Percentiles rank a stretch among this genome's conserved stretches.
Evolutionary conservation across 345 rosid species (phyloP).

Genomic region (Pistacia integerrima): DNA sequence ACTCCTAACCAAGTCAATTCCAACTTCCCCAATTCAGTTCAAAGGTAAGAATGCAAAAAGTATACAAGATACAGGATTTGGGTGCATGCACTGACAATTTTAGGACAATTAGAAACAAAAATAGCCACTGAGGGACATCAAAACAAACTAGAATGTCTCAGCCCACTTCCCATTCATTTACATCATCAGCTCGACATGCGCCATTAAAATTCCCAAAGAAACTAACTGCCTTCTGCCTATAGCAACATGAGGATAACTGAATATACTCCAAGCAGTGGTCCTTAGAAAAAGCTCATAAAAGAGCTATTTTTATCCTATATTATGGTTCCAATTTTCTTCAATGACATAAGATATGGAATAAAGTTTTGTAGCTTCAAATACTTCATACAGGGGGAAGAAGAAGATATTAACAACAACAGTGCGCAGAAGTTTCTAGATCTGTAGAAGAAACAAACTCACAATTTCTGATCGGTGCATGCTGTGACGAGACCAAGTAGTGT

Average conservation of each 20-base stretch:
- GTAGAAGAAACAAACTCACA: constrained; percentile 48
- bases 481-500: constrained; percentile 84
- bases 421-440: background rate
- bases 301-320: background rate
- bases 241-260: background rate
- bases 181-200: constrained; percentile 6
- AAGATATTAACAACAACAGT: background rate
- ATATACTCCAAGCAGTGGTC: background rate
- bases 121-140: background rate
- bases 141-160: background rate
- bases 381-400: background rate
- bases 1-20: constrained; percentile 60
- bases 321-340: constrained; percentile 9
- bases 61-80: background rate
- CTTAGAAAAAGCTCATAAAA: background rate
- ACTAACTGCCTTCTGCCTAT: background rate
- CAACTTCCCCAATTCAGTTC: constrained; percentile 20
- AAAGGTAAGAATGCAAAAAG: constrained; percentile 6
- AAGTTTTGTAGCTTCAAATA: constrained; percentile 8
- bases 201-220: background rate
- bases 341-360: background rate
- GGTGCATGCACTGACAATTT: background rate
- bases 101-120: background rate
- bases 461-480: constrained; percentile 87
- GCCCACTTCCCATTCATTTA: constrained; percentile 4